These are phyloP conservation scores for Ramaria sp. DNA, from an alignment of 768 basidiomycete genomes.

Conservation along the genomic window DNA sequence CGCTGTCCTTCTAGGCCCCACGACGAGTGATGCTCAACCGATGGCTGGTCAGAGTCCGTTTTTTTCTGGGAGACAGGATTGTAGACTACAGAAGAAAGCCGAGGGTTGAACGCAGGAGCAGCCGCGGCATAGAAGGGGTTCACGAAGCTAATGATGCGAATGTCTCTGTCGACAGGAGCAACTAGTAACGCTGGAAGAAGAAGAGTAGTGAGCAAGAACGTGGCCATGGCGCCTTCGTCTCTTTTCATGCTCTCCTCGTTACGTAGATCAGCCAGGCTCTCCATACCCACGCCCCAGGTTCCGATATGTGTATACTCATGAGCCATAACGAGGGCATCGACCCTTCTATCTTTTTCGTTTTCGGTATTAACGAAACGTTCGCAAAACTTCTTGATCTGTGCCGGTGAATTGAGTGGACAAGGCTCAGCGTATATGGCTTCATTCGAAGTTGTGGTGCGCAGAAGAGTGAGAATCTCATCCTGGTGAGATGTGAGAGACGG, in stretches of 20 bases:
- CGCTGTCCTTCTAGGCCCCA: constrained; percentile 44
- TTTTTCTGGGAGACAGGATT: constrained; percentile 3
- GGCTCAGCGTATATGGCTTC: constrained; percentile 71
- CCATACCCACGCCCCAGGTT: constrained; percentile 25
- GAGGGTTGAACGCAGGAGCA: constrained; percentile 28
- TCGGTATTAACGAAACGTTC: constrained; percentile 52
- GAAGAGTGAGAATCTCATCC: constrained; percentile 48
- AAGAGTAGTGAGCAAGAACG: constrained; percentile 69
- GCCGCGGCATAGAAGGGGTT: constrained; percentile 89
- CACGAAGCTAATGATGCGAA: constrained; percentile 78
- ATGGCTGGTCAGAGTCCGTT: constrained; percentile 10
- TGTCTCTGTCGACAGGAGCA: constrained; percentile 79
- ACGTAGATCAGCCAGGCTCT: constrained; percentile 14
- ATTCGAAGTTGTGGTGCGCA: constrained; percentile 62
- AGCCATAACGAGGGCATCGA: constrained; percentile 72
- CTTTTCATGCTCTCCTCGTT: constrained; percentile 27
- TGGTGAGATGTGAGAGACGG: constrained; percentile 42
- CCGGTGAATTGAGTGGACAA: constrained; percentile 58
- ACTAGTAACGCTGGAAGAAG: constrained; percentile 72
- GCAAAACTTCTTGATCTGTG: constrained; percentile 60
- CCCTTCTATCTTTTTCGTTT: constrained; percentile 34
- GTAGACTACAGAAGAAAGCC: constrained; percentile 21
- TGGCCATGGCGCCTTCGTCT: constrained; percentile 45
- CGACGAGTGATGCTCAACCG: constrained; percentile 29
- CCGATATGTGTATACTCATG: constrained; percentile 70